Conservation (phyloP, 2,329 filamentous ascomycete genomes). For the Alternaria novae-zelandiae region DNA sequence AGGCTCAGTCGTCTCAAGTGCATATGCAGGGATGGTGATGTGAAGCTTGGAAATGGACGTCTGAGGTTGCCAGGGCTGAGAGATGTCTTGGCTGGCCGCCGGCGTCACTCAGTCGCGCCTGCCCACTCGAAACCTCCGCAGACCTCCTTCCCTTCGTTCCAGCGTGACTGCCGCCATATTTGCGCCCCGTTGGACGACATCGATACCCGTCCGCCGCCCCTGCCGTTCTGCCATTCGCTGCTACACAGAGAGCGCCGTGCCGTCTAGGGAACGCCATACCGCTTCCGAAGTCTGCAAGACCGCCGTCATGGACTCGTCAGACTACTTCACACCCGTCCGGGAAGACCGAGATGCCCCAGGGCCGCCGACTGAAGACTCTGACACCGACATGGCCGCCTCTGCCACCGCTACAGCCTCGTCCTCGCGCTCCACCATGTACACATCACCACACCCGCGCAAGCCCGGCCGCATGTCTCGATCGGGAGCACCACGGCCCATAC, state of each 20-base stretch:
- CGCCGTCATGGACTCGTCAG: constrained; percentile 40
- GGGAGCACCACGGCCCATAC: constrained; percentile 53
- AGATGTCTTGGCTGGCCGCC: constrained; percentile 15
- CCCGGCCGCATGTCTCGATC: constrained; percentile 50
- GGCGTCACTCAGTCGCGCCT: constrained; percentile 15
- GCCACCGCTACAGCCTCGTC: constrained; percentile 41
- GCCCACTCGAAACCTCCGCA: constrained; percentile 12
- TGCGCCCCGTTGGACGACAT: constrained; percentile 3
- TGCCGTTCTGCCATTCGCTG: background rate
- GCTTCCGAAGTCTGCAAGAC: constrained; percentile 16
- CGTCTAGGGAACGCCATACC: constrained; percentile 13
- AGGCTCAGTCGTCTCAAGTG: constrained; percentile 7
- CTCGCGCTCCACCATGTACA: constrained; percentile 42
- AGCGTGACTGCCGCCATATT: background rate
- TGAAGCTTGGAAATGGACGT: constrained; percentile 8
- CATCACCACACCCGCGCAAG: constrained; percentile 47
- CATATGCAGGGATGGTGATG: constrained; percentile 9
- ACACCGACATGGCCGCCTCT: constrained; percentile 46
- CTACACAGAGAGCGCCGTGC: constrained; percentile 8
- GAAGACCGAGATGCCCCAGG: constrained; percentile 27
- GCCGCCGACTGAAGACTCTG: constrained; percentile 38
- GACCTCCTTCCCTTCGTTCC: constrained; percentile 8
- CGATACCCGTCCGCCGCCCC: background rate
- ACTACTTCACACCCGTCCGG: constrained; percentile 38
- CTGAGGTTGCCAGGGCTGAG: constrained; percentile 16